These are phyloP conservation scores for Gracilaria caudata DNA, from an alignment of 23 red algal genomes.

Conservation along the genomic window DNA sequence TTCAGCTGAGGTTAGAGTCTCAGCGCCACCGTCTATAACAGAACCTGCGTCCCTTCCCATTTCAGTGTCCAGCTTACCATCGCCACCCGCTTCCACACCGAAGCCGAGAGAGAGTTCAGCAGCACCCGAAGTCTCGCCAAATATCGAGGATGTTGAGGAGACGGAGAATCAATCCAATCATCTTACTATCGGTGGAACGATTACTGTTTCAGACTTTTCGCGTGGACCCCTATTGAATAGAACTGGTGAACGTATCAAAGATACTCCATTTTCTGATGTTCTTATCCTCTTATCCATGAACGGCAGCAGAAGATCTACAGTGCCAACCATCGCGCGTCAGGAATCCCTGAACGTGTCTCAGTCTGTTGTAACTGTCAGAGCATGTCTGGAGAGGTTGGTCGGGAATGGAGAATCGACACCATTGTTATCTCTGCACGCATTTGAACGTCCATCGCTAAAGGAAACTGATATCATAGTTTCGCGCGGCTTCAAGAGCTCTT, in stretches of 20 bases:
- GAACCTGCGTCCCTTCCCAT: not conserved
- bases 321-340: not conserved
- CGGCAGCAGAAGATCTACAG: not conserved
- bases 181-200: not conserved
- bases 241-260: not conserved
- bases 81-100: not conserved
- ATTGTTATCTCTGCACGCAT: not conserved
- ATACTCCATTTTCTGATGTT: constrained; percentile 4
- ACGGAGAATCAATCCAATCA: not conserved
- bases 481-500: not conserved
- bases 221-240: constrained; percentile 1
- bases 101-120: not conserved
- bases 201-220: not conserved
- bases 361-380: not conserved
- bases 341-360: constrained; percentile 6
- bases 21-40: not conserved
- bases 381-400: not conserved
- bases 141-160: not conserved
- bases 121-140: not conserved
- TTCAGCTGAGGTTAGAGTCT: not conserved
- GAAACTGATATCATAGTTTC: constrained; percentile 15
- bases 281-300: constrained; percentile 25
- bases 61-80: constrained; percentile 7
- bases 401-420: not conserved
- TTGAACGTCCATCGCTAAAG: not conserved